Conservation (phyloP, 768 basidiomycete species). For the Boletellus sp. region DNA sequence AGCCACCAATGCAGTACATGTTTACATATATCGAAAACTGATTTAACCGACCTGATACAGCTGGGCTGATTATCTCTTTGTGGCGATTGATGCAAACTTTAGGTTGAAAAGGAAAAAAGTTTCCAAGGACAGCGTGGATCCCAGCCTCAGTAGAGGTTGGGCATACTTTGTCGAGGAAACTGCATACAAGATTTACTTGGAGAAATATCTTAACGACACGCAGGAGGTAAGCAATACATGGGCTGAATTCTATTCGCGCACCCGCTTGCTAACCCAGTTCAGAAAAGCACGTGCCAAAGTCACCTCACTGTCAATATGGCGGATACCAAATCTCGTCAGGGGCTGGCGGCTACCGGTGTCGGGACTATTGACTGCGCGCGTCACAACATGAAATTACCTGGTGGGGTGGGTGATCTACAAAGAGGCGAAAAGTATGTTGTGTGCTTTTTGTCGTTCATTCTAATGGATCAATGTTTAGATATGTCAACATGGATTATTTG, state of each 20-base stretch:
- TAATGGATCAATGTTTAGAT: not conserved
- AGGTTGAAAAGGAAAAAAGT: slow-evolving; percentile 19
- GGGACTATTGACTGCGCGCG: not conserved
- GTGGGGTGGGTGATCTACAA: not conserved
- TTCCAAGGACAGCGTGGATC: slow-evolving; percentile 11
- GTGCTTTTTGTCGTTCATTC: not conserved
- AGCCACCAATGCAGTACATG: not conserved
- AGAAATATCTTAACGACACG: not conserved
- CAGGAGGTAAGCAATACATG: not conserved
- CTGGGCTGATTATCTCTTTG: slow-evolving; percentile 17
- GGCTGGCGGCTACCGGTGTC: not conserved
- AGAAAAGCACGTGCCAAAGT: not conserved
- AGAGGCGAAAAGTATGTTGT: not conserved
- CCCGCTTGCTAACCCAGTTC: not conserved
- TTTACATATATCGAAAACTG: not conserved
- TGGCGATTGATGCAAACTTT: slow-evolving; percentile 31
- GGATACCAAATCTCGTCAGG: not conserved
- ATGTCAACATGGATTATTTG: not conserved
- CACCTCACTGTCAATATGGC: not conserved
- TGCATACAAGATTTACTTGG: slow-evolving; percentile 17
- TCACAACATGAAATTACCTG: not conserved
- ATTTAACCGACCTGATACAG: not conserved
- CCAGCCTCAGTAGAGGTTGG: slow-evolving; percentile 19
- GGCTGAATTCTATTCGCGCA: too few relatives aligned
- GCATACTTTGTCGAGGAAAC: slow-evolving; percentile 26